A percentile compares a stretch with the other conserved stretches of the same genome.
Evolutionary conservation across 2,329 filamentous ascomycete genomes (phyloP).

Genomic region (Beauveria sp.): DNA sequence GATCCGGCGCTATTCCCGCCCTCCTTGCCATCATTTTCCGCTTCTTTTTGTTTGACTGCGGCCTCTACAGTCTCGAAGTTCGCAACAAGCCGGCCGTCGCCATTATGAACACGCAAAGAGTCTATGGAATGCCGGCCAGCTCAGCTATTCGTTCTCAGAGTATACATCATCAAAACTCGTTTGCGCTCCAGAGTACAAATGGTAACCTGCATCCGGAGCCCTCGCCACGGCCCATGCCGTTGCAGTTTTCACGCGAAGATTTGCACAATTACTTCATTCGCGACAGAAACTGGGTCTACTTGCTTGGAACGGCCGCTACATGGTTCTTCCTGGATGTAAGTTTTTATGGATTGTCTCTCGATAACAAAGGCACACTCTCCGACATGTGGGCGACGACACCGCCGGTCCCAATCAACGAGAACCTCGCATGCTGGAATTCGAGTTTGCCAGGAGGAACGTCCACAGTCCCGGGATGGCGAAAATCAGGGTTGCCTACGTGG

Average conservation of each 20-base stretch:
- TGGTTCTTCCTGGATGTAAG: constrained; percentile 51
- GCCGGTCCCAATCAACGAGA: constrained; percentile 25
- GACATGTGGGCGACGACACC: constrained; percentile 34
- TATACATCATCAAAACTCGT: constrained; percentile 14
- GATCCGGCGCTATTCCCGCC: constrained; percentile 56
- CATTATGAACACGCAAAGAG: constrained; percentile 50
- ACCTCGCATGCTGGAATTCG: constrained; percentile 41
- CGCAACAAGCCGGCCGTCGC: constrained; percentile 52
- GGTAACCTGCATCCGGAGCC: constrained; percentile 24
- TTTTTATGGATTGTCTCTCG: constrained; percentile 48
- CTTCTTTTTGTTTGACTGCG: constrained; percentile 59
- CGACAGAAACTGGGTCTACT: constrained; percentile 38
- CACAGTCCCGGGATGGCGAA: constrained; percentile 33
- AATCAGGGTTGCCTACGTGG: constrained; percentile 36
- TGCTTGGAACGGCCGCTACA: constrained; percentile 37
- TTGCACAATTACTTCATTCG: constrained; percentile 43
- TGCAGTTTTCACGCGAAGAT: constrained; percentile 42
- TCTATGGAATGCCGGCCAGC: constrained; percentile 38
- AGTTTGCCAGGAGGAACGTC: constrained; percentile 34
- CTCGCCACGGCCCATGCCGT: constrained; percentile 30
- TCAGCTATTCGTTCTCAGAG: constrained; percentile 8
- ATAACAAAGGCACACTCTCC: constrained; percentile 34
- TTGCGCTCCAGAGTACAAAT: constrained; percentile 21
- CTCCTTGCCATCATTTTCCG: constrained; percentile 57
- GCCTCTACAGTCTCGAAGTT: constrained; percentile 58